Percentiles rank a stretch among this genome's conserved stretches.
These are phyloP conservation scores for Syzygium malaccense DNA, from an alignment of 441 rosid genomes.

Conservation along the genomic window DNA sequence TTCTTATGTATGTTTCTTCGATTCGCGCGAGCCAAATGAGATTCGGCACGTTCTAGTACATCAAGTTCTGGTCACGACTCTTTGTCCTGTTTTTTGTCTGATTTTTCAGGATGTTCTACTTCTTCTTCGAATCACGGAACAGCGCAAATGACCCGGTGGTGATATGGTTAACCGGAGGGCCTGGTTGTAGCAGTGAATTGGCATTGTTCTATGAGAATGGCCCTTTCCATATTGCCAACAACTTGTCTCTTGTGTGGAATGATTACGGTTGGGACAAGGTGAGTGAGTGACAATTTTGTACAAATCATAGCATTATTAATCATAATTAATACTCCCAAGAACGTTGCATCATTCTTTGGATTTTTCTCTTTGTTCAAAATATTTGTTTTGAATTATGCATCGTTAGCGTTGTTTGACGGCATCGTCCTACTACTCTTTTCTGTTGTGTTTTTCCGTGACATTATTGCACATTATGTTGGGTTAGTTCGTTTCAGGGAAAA, in stretches of 20 bases:
- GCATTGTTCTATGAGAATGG: background rate
- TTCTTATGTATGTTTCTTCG: background rate
- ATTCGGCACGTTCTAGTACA: background rate
- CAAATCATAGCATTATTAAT: background rate
- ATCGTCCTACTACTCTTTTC: background rate
- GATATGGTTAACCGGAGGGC: background rate
- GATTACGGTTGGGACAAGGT: background rate
- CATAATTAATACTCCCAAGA: background rate
- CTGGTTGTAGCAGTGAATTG: background rate
- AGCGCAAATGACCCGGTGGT: background rate
- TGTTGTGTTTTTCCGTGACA: background rate
- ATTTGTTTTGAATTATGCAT: background rate
- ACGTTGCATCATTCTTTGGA: background rate
- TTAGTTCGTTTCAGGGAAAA: too few species aligned
- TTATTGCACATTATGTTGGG: background rate
- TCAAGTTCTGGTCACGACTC: background rate
- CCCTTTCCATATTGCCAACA: background rate
- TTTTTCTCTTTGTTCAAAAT: background rate
- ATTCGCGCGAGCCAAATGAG: background rate
- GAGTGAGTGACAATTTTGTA: background rate
- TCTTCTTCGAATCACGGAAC: conserved; percentile 56
- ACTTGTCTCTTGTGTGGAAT: background rate
- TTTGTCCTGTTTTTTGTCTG: background rate
- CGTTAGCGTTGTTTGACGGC: background rate
- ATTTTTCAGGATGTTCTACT: conserved; percentile 5